Base-by-base conservation (phyloP, 1,139 yeast genomes). In the Pichia sp. region DNA sequence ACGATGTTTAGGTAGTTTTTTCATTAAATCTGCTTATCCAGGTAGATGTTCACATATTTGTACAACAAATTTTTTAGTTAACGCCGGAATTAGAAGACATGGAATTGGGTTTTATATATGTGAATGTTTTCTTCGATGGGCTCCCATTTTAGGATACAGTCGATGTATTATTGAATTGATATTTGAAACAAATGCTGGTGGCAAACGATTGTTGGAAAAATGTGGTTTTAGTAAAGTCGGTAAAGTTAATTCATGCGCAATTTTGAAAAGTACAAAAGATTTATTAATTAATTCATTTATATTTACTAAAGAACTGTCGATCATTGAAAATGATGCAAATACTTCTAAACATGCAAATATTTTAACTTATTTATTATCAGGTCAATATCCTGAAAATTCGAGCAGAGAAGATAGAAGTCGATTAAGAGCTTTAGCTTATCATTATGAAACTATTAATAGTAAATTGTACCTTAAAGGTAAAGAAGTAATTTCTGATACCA, bases 11-110 rank as follows among this genome's bases (percentile, higher is more conserved):
- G 97, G 96, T 1, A 73, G 87, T 2, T 88, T 88, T 57, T 78
- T 74, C 57, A 71, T 89, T 46, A 84, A 84, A 52, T 94, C 96
- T 5, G 85, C 87, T 55, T 91, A 82, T 56, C 95, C 96, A 0
- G 97, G 97, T 2, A 68, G 97, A 37, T 82, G 94, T 37, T 78
- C 94, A 0, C 97, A 89, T 60, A 81, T 91, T n/a, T 88, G 95
- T 54, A 86, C 95, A 0, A 95, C 87, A 3, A 83, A 82, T 25
- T 85, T 91, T 51, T 65, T 91, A 40, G 97, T 91, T 2, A 87
- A 88, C 61, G 93, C 95, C 2, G 95, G 95, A 48, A 85, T 85
- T 49, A 66, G 98, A 52, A 91, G 93, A n/a, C 83, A 82, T 57
- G 96, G 97, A 4, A 84, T 91, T 33, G 98, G 98, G 5, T 69